These are phyloP conservation scores for Alternaria sp. DNA, from an alignment of 2,329 filamentous ascomycete species.

Conservation along the genomic window DNA sequence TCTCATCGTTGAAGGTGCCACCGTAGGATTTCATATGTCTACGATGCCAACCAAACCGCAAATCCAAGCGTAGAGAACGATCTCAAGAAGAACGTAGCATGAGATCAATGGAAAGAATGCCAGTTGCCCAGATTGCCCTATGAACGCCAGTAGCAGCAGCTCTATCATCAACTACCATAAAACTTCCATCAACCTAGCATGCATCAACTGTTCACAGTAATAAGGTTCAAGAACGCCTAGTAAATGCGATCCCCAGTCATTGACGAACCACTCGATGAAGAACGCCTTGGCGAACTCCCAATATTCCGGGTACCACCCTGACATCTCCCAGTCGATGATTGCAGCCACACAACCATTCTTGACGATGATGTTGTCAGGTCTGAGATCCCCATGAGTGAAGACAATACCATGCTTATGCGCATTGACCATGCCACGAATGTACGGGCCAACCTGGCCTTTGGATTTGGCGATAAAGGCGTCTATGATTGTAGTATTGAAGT, in stretches of 20 bases:
- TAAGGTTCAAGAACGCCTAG: slow-evolving; percentile 23
- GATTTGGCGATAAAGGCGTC: slow-evolving; percentile 20
- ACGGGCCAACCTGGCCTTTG: slow-evolving; percentile 20
- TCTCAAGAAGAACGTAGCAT: too few relatives aligned
- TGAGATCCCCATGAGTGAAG: slow-evolving; percentile 35
- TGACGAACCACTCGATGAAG: slow-evolving; percentile 22
- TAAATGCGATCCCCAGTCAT: slow-evolving; percentile 16
- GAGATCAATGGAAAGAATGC: too few relatives aligned
- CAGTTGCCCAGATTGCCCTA: too few relatives aligned
- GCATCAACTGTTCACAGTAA: slow-evolving; percentile 22
- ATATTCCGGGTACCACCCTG: slow-evolving; percentile 32
- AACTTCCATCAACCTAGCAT: slow-evolving; percentile 17
- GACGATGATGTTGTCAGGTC: slow-evolving; percentile 26
- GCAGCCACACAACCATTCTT: slow-evolving; percentile 20
- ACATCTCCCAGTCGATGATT: slow-evolving; percentile 29
- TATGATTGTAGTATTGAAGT: slow-evolving; percentile 22
- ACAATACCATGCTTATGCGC: slow-evolving; percentile 25
- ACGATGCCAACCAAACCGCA: too few relatives aligned
- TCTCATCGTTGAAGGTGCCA: too few relatives aligned
- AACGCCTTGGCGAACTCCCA: slow-evolving; percentile 35
- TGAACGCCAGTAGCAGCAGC: background rate
- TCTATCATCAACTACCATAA: slow-evolving; percentile 12
- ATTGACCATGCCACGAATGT: slow-evolving; percentile 19
- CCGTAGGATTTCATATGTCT: too few relatives aligned
- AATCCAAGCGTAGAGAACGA: too few relatives aligned